These are phyloP conservation scores for Hypoxylon sp. DNA, from an alignment of 2,329 filamentous ascomycete species.

Conservation along the genomic window DNA sequence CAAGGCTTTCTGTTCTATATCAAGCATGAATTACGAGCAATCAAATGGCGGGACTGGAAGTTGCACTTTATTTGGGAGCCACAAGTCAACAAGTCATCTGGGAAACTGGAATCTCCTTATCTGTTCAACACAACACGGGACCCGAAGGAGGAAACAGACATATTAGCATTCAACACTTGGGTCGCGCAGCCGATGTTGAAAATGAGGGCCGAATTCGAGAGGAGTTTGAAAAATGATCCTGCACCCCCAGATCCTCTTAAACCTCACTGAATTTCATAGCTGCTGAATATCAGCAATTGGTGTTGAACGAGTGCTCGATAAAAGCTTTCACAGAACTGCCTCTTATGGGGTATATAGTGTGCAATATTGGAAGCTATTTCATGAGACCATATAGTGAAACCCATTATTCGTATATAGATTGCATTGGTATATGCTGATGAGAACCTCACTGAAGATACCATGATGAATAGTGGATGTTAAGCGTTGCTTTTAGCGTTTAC, in stretches of 20 bases:
- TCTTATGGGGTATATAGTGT: too few relatives aligned
- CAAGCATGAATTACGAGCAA: conserved; percentile 6
- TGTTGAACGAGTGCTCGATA: background rate
- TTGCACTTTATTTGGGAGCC: conserved; percentile 14
- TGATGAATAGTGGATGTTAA: background rate
- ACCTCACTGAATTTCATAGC: background rate
- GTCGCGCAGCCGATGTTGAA: background rate
- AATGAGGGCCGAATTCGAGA: background rate
- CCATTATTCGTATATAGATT: background rate
- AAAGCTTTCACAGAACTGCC: too few relatives aligned
- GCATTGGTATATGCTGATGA: background rate
- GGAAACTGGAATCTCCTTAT: background rate
- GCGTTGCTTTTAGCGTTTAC: background rate
- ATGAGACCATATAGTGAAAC: background rate
- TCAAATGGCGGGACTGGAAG: conserved; percentile 17
- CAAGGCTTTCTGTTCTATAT: conserved; percentile 2
- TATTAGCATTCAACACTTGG: background rate
- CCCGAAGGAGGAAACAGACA: background rate
- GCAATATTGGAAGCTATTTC: too few relatives aligned
- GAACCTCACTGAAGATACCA: too few relatives aligned
- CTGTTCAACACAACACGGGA: background rate
- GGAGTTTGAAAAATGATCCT: background rate
- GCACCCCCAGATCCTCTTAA: background rate
- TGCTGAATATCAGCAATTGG: background rate
- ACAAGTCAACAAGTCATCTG: background rate